Evolutionary conservation across 805 yeast species (phyloP).

Genomic region (Myxozyma kluyveri): DNA sequence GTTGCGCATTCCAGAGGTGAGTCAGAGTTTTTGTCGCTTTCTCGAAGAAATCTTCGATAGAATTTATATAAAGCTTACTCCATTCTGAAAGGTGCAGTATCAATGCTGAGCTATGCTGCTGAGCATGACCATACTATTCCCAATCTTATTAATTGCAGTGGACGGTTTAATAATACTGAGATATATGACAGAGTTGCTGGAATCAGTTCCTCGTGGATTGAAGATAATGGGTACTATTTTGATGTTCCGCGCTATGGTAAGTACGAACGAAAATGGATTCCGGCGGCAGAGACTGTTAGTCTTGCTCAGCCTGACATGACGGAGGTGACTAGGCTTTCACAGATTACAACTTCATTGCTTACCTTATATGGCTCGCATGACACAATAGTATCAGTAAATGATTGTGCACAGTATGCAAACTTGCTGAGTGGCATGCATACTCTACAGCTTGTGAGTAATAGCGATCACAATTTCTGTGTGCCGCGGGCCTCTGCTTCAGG

Average conservation of each 20-base stretch:
- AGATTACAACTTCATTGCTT: constrained; percentile 49
- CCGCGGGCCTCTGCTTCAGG: constrained; percentile 28
- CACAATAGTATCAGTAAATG: constrained; percentile 60
- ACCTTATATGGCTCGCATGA: constrained; percentile 74
- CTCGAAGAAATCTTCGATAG: not conserved
- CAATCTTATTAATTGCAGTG: constrained; percentile 66
- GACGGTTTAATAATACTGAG: constrained; percentile 58
- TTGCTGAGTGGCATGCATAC: constrained; percentile 54
- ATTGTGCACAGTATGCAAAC: constrained; percentile 59
- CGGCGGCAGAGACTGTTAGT: constrained; percentile 51
- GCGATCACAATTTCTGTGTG: constrained; percentile 82
- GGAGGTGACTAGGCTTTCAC: constrained; percentile 44
- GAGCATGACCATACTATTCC: constrained; percentile 52
- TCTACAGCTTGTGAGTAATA: constrained; percentile 57
- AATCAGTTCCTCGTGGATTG: constrained; percentile 42
- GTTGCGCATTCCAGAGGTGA: constrained; percentile 78
- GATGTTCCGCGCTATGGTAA: constrained; percentile 53
- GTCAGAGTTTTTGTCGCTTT: not conserved
- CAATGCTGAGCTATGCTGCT: constrained; percentile 71
- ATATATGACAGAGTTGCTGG: constrained; percentile 44
- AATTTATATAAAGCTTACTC: too few relatives aligned
- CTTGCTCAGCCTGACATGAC: constrained; percentile 50
- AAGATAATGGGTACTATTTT: constrained; percentile 44
- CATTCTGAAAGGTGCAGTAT: constrained; percentile 46
- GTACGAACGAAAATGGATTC: constrained; percentile 43